Conservation (phyloP, 495 filamentous ascomycete genomes). For the Daldinia caldariorum region DNA sequence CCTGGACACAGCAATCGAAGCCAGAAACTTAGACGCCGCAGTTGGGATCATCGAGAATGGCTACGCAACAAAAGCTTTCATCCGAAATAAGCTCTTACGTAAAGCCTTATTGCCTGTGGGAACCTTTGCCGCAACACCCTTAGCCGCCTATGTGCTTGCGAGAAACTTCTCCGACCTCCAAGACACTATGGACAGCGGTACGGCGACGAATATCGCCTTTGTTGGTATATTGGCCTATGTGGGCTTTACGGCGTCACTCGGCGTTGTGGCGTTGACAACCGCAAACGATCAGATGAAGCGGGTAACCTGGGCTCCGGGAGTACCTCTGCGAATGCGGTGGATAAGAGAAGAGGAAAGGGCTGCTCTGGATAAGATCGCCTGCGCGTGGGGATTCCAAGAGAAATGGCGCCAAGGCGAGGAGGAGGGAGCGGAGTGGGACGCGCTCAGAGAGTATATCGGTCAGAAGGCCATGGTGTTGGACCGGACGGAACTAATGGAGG, state of each 20-base stretch:
- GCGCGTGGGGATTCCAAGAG: constrained; percentile 90
- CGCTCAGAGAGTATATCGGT: constrained; percentile 79
- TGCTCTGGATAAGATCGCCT: constrained; percentile 85
- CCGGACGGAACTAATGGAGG: constrained; percentile 84
- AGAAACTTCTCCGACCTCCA: constrained; percentile 68
- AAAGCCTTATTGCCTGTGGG: constrained; percentile 54
- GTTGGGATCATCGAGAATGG: constrained; percentile 82
- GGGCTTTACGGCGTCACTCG: constrained; percentile 77
- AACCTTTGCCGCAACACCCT: constrained; percentile 66
- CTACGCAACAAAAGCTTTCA: constrained; percentile 77
- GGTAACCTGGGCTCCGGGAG: constrained; percentile 84
- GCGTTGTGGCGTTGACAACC: constrained; percentile 83
- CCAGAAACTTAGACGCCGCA: constrained; percentile 77
- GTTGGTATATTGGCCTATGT: constrained; percentile 83
- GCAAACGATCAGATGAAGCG: constrained; percentile 94
- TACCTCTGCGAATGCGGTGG: constrained; percentile 86
- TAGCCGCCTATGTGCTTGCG: constrained; percentile 75
- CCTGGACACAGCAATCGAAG: constrained; percentile 77
- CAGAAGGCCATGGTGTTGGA: constrained; percentile 90
- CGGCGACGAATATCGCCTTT: constrained; percentile 81
- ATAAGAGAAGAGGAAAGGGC: constrained; percentile 89
- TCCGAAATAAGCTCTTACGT: constrained; percentile 67
- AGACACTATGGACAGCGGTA: constrained; percentile 72
- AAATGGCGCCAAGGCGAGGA: constrained; percentile 84
- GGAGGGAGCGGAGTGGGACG: constrained; percentile 88